Evolutionary conservation across 306 rosid species (phyloP).

Genomic region (Castanospermum australe): DNA sequence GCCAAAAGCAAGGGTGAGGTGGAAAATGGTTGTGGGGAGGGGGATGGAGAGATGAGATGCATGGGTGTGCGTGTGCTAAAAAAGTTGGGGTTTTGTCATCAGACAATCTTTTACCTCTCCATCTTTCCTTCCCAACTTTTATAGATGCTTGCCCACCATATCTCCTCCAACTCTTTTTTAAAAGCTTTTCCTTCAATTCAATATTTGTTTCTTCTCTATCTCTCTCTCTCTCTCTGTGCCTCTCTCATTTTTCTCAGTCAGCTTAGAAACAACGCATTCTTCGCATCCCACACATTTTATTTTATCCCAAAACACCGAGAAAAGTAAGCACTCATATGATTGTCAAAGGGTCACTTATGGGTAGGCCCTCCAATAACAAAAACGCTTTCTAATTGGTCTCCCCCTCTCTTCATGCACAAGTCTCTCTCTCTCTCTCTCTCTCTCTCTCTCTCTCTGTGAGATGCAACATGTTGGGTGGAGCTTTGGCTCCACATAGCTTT

Average conservation of each 20-base stretch:
- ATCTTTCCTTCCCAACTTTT: slow-evolving; percentile 37
- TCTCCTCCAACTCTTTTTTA: slow-evolving; percentile 41
- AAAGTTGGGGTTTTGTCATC: slow-evolving; percentile 49
- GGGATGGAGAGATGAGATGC: slow-evolving; percentile 32
- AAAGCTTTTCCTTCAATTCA: slow-evolving; percentile 33
- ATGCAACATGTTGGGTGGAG: slow-evolving; percentile 28
- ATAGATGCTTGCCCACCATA: slow-evolving; percentile 69
- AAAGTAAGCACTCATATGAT: slow-evolving; percentile 66
- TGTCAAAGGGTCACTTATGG: slow-evolving; percentile 45
- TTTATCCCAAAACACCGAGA: slow-evolving; percentile 40
- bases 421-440: slow-evolving; percentile 28
- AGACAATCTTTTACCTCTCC: slow-evolving; percentile 47
- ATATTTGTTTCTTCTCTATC: neutral
- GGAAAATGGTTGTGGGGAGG: slow-evolving; percentile 35
- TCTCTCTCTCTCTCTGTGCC: neutral
- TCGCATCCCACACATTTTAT: slow-evolving; percentile 56
- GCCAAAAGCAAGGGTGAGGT: slow-evolving; percentile 41
- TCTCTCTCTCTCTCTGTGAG: slow-evolving; percentile 15
- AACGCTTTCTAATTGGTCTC: slow-evolving; percentile 31
- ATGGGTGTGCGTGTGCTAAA: slow-evolving; percentile 45
- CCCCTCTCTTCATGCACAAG: slow-evolving; percentile 24
- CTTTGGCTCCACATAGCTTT: slow-evolving; percentile 54
- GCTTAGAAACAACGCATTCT: slow-evolving; percentile 83
- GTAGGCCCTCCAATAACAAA: slow-evolving; percentile 57
- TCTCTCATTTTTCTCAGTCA: slow-evolving; percentile 39